These are phyloP conservation scores for Trypanosomatidae sp. DNA, from an alignment of 208 protist genomes.

Conservation along the genomic window DNA sequence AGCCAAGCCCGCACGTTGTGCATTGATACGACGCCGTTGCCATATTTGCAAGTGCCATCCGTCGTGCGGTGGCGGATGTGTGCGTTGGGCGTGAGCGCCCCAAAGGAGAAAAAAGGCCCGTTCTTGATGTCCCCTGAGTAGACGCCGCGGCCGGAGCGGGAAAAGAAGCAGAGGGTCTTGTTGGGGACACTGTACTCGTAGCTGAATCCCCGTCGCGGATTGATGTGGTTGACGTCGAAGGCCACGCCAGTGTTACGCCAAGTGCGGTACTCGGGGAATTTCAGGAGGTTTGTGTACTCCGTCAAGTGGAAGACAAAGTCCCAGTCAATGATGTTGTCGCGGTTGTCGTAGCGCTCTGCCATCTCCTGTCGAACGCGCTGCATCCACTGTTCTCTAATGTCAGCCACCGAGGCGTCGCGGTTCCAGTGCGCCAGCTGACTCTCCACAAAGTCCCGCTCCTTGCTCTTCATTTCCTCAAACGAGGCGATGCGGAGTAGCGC, in stretches of 20 bases:
- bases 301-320: slow-evolving; percentile 87
- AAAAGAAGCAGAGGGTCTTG: slow-evolving; percentile 88
- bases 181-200: slow-evolving; percentile 84
- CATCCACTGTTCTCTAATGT: slow-evolving; percentile 65
- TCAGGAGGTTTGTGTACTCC: slow-evolving; percentile 87
- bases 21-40: slow-evolving; percentile 87
- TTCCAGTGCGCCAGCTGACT: slow-evolving; percentile 80
- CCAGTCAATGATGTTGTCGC: slow-evolving; percentile 93
- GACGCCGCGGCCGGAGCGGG: slow-evolving; percentile 54
- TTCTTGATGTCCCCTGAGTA: slow-evolving; percentile 88
- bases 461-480: slow-evolving; percentile 84
- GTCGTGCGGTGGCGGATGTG: slow-evolving; percentile 66
- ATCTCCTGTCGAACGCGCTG: slow-evolving; percentile 83
- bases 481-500: slow-evolving; percentile 39
- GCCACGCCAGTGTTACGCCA: slow-evolving; percentile 89
- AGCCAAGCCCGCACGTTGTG: slow-evolving; percentile 91
- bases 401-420: slow-evolving; percentile 46
- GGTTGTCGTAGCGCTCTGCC: slow-evolving; percentile 92
- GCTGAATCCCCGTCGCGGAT: slow-evolving; percentile 73
- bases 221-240: slow-evolving; percentile 86
- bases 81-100: slow-evolving; percentile 68
- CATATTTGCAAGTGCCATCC: slow-evolving; percentile 90
- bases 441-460: slow-evolving; percentile 88
- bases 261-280: slow-evolving; percentile 88
- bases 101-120: slow-evolving; percentile 84